Percentiles rank a stretch among this genome's conserved stretches.
Evolutionary conservation across 2,329 filamentous ascomycete genomes (phyloP).

Genomic region (Ophiostoma novo-ulmi): DNA sequence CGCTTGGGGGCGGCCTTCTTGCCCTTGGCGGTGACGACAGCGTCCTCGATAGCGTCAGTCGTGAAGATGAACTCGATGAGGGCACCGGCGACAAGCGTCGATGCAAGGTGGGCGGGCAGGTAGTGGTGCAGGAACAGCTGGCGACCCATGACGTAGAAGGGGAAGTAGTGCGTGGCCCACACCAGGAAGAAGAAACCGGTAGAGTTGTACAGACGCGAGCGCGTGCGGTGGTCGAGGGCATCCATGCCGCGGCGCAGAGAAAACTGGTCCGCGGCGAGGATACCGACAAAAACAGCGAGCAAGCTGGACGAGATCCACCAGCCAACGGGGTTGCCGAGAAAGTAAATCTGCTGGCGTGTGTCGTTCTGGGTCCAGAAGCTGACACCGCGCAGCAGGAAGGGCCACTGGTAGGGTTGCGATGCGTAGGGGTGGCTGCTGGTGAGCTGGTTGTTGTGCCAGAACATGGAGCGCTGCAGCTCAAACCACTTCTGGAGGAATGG

Average conservation of each 20-base stretch:
- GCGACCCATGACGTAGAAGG: constrained; percentile 96
- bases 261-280: constrained; percentile 86
- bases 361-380: constrained; percentile 99
- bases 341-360: constrained; percentile 95
- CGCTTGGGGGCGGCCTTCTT: constrained; percentile 50
- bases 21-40: constrained; percentile 46
- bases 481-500: constrained; percentile 93
- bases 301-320: constrained; percentile 96
- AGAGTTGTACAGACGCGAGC: constrained; percentile 93
- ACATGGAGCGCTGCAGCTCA: constrained; percentile 96
- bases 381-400: constrained; percentile 91
- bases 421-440: constrained; percentile 96
- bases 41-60: constrained; percentile 62
- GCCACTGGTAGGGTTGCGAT: constrained; percentile 94
- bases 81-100: constrained; percentile 81
- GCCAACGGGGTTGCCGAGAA: constrained; percentile 90
- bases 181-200: constrained; percentile 98
- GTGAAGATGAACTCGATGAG: constrained; percentile 96
- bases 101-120: constrained; percentile 87
- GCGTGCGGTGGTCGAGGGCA: constrained; percentile 86
- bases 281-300: constrained; percentile 86
- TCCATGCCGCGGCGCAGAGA: constrained; percentile 90
- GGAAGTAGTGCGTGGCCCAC: constrained; percentile 95
- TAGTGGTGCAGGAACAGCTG: constrained; percentile 98
- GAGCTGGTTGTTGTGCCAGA: constrained; percentile 97